Conservation (phyloP, 2,329 filamentous ascomycete genomes). For the Pestalotiopsis fici region DNA sequence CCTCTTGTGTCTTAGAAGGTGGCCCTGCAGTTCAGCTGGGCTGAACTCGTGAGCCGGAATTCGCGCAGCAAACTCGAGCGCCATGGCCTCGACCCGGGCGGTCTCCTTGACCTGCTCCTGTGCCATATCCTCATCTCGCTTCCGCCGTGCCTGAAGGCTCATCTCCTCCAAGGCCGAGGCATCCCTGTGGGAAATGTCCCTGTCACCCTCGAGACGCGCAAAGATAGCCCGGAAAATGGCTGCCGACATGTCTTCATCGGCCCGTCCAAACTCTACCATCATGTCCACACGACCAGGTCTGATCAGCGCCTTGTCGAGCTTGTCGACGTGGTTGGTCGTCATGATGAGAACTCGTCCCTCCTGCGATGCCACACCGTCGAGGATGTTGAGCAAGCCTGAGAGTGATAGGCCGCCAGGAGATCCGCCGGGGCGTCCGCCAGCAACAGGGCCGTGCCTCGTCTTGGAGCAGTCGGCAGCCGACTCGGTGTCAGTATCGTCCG, state of each 20-base stretch:
- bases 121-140: slow-evolving; percentile 27
- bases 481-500: slow-evolving; percentile 14
- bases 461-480: slow-evolving; percentile 27
- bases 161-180: slow-evolving; percentile 11
- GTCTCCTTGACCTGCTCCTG: slow-evolving; percentile 35
- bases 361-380: slow-evolving; percentile 71
- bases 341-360: slow-evolving; percentile 66
- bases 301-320: slow-evolving; percentile 62
- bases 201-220: slow-evolving; percentile 50
- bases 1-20: slow-evolving; percentile 57
- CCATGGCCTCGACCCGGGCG: slow-evolving; percentile 45
- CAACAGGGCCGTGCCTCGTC: slow-evolving; percentile 28
- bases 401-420: slow-evolving; percentile 57
- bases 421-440: slow-evolving; percentile 20
- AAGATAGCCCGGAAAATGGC: slow-evolving; percentile 62
- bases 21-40: slow-evolving; percentile 62
- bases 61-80: slow-evolving; percentile 46
- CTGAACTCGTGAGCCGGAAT: slow-evolving; percentile 59
- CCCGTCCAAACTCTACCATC: slow-evolving; percentile 56
- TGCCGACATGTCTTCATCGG: slow-evolving; percentile 52
- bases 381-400: slow-evolving; percentile 77
- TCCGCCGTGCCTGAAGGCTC: slow-evolving; percentile 29
- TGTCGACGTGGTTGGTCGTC: slow-evolving; percentile 66
- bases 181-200: slow-evolving; percentile 19
- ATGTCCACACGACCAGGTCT: slow-evolving; percentile 64